Evolutionary conservation across 2,329 filamentous ascomycete species (phyloP).

Genomic region (Rhynchosporium graminicola): DNA sequence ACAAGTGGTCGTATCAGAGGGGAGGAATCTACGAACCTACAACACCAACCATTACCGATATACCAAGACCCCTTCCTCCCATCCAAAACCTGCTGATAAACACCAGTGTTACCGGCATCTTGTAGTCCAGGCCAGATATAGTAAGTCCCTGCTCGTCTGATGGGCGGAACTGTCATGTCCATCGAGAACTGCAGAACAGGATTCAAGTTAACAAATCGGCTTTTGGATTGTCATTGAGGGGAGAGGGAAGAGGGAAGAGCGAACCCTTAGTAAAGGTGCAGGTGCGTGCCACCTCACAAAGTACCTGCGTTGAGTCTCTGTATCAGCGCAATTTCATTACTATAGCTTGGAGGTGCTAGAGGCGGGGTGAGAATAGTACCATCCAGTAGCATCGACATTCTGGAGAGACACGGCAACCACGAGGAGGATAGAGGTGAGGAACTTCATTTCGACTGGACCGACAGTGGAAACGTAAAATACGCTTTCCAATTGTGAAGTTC

Average conservation of each 20-base stretch:
- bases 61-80: constrained; percentile 45
- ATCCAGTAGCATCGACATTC: constrained; percentile 10
- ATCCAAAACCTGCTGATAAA: constrained; percentile 47
- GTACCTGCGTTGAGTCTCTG: constrained; percentile 5
- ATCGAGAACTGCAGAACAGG: constrained; percentile 23
- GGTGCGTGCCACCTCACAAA: constrained; percentile 25
- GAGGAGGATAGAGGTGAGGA: neutral
- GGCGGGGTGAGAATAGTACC: neutral
- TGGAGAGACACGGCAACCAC: neutral
- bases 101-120: constrained; percentile 44
- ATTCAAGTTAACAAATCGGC: neutral
- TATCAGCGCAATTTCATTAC: neutral
- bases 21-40: constrained; percentile 25
- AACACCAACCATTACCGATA: constrained; percentile 47
- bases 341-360: neutral
- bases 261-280: constrained; percentile 22
- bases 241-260: neutral
- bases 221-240: neutral
- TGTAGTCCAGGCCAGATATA: constrained; percentile 48
- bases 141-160: constrained; percentile 41
- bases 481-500: too few species aligned
- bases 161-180: constrained; percentile 25
- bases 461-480: too few species aligned
- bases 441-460: neutral
- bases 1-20: neutral